phyloP scores from a whole-genome alignment of 2,329 filamentous ascomycete genomes.

The Trichocomaceae sp. region DNA sequence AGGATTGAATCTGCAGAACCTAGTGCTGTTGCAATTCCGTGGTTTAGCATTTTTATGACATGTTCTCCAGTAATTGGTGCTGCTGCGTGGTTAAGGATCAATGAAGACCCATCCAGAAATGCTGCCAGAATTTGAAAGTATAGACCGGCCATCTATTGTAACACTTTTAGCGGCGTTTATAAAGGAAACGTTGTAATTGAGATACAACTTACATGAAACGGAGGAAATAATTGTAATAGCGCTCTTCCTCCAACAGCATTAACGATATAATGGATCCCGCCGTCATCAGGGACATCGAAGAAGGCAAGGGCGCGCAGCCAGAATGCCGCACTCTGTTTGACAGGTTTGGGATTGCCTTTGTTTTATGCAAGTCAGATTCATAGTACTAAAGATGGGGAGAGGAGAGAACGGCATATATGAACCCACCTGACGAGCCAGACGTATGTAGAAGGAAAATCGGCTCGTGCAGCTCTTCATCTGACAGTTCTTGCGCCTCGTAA shows the following conservation, averaged over 20 bases:
- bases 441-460: conserved; percentile 12
- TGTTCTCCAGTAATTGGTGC: conserved; percentile 12
- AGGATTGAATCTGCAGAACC: conserved; percentile 8
- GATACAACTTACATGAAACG: conserved; percentile 5
- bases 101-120: neutral
- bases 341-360: conserved; percentile 13
- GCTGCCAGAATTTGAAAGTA: neutral
- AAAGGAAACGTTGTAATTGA: too few species aligned
- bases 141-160: conserved; percentile 4
- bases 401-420: neutral
- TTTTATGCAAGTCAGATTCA: neutral
- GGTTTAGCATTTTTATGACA: conserved; percentile 6
- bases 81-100: conserved; percentile 5
- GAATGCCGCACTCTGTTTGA: conserved; percentile 7
- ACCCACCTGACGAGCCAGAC: conserved; percentile 14
- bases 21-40: conserved; percentile 7
- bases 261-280: neutral
- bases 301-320: neutral
- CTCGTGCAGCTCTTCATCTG: conserved; percentile 10
- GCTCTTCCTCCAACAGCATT: neutral
- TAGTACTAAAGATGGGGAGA: neutral
- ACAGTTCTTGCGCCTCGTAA: conserved; percentile 4
- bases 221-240: conserved; percentile 3
- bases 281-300: conserved; percentile 4
- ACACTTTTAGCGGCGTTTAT: neutral